Conservation (phyloP, 2,329 filamentous ascomycete species). For the Curvularia eragrostidis region DNA sequence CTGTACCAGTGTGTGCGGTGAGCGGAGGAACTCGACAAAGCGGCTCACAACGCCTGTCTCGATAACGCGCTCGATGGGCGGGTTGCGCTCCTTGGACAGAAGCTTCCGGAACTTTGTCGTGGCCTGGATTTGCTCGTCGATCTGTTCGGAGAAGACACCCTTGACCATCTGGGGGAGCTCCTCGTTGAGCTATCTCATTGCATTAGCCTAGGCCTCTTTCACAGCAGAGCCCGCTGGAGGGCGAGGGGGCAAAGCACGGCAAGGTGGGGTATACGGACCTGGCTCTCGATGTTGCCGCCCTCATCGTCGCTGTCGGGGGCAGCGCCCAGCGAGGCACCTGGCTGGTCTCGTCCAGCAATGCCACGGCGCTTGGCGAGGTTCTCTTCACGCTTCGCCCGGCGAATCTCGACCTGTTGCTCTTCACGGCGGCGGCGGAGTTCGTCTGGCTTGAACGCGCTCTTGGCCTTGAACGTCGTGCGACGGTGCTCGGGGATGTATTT, state of each 20-base stretch:
- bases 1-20: slow-evolving; percentile 96
- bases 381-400: slow-evolving; percentile 98
- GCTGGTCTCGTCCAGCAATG: slow-evolving; percentile 77
- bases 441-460: slow-evolving; percentile 98
- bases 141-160: slow-evolving; percentile 98
- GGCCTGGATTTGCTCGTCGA: slow-evolving; percentile 95
- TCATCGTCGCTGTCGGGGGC: slow-evolving; percentile 98
- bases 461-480: slow-evolving; percentile 99
- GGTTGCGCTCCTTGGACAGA: slow-evolving; percentile 97
- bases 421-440: slow-evolving; percentile 97
- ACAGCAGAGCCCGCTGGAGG: background rate
- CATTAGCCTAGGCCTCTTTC: slow-evolving; percentile 25
- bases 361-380: slow-evolving; percentile 98
- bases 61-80: slow-evolving; percentile 98
- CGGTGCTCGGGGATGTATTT: slow-evolving; percentile 99
- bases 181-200: slow-evolving; percentile 77
- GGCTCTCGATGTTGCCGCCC: slow-evolving; percentile 89
- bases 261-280: slow-evolving; percentile 69
- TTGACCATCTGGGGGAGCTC: slow-evolving; percentile 98
- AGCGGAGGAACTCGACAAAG: slow-evolving; percentile 98
- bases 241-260: slow-evolving; percentile 9
- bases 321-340: slow-evolving; percentile 82
- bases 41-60: slow-evolving; percentile 97
- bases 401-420: slow-evolving; percentile 98
- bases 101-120: slow-evolving; percentile 99